Evolutionary conservation across 2,329 filamentous ascomycete species (phyloP).

Genomic region (Elsinoe ampelina): DNA sequence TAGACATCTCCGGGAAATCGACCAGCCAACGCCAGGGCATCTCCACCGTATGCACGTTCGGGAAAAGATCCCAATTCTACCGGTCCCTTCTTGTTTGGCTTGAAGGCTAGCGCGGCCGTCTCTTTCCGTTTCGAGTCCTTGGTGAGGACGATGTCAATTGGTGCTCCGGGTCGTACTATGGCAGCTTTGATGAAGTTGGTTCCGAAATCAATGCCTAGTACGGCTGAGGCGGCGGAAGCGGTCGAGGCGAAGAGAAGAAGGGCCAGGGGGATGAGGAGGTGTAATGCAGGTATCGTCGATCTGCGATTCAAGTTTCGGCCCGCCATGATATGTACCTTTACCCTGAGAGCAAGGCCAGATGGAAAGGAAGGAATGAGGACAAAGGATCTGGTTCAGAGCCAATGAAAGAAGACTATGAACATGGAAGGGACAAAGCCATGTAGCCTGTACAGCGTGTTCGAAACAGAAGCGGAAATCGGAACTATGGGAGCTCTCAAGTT

Average conservation of each 20-base stretch:
- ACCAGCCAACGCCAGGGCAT: slow-evolving; percentile 77
- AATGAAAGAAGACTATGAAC: neutral
- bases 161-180: slow-evolving; percentile 91
- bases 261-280: slow-evolving; percentile 37
- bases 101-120: slow-evolving; percentile 82
- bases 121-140: slow-evolving; percentile 98
- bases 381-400: neutral
- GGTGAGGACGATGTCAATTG: slow-evolving; percentile 93
- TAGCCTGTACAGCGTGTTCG: neutral
- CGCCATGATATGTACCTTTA: neutral
- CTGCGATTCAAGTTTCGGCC: neutral
- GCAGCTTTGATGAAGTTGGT: slow-evolving; percentile 96
- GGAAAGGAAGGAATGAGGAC: neutral
- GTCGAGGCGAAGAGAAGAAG: slow-evolving; percentile 48
- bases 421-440: neutral
- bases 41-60: slow-evolving; percentile 83
- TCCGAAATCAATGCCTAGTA: slow-evolving; percentile 86
- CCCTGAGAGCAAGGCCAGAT: neutral
- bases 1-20: slow-evolving; percentile 91
- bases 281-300: neutral
- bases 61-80: slow-evolving; percentile 51
- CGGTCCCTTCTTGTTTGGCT: slow-evolving; percentile 58
- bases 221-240: slow-evolving; percentile 59
- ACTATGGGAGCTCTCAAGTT: neutral
- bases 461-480: neutral